Percentiles rank a stretch among this genome's conserved stretches.
phyloP scores from a whole-genome alignment of 352 stramenopile genomes.

The Phytopythium vexans region DNA sequence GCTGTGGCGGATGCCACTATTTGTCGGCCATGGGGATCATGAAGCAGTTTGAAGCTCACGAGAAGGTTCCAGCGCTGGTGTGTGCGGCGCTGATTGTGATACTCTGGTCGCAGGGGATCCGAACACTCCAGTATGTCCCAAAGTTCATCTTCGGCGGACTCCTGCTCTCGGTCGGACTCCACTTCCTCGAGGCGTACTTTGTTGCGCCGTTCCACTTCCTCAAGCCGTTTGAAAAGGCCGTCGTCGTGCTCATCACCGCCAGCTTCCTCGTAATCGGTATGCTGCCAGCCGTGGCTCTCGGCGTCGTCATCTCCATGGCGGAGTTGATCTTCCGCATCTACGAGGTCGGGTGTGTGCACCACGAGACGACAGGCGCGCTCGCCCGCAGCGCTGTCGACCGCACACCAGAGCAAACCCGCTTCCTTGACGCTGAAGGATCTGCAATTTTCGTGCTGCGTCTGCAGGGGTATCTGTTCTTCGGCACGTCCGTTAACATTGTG shows the following conservation, averaged over 20 bases:
- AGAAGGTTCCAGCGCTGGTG: constrained; percentile 70
- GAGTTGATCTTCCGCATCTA: constrained; percentile 80
- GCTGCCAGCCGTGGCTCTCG: constrained; percentile 64
- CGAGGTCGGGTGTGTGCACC: constrained; percentile 70
- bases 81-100: constrained; percentile 49
- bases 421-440: constrained; percentile 45
- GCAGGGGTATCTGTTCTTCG: constrained; percentile 82
- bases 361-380: constrained; percentile 68
- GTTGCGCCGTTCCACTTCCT: constrained; percentile 68
- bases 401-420: constrained; percentile 54
- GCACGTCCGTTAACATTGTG: constrained; percentile 74
- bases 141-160: constrained; percentile 84
- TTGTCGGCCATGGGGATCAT: constrained; percentile 83
- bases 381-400: constrained; percentile 65
- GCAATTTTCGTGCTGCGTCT: constrained; percentile 72
- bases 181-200: constrained; percentile 80
- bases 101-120: constrained; percentile 67
- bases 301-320: constrained; percentile 78
- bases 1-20: constrained; percentile 77
- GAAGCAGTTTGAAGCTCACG: constrained; percentile 80
- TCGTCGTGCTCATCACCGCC: constrained; percentile 60
- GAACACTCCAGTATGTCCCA: constrained; percentile 64
- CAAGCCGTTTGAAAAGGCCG: constrained; percentile 60
- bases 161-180: constrained; percentile 66
- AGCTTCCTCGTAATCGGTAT: constrained; percentile 77